Evolutionary conservation across 2,329 filamentous ascomycete species (phyloP), one percentile per base, ranked within the genome.

Genomic region (Aspergillus luchuensis): DNA sequence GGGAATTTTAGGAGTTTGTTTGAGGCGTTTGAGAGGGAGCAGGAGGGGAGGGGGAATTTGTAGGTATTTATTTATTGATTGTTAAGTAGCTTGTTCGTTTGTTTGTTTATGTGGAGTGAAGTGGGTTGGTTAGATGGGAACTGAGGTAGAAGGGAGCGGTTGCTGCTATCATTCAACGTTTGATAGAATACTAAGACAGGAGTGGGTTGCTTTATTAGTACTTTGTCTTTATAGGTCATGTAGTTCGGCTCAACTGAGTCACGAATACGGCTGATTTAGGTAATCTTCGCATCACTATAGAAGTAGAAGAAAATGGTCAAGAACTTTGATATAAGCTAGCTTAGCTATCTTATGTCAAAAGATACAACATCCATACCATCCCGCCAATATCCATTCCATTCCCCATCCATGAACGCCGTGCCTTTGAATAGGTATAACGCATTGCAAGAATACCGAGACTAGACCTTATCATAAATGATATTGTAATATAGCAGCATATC

Each of bases 1-100:
- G 92, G 92, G 1, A 96, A 97, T 76, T 96, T 97, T 79, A 96
- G 92, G 86, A 91, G 88, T 67, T 71, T 96, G 70, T 97, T 97
- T 71, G 92, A 97, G 82, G 92, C 92, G 0, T 95, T 97, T 76
- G 92, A 55, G 38, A 41, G 52, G 21, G 52, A 55, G 7, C 52
- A 55, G 52, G 52, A 23, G 23, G 17, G 10, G 23, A 55, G 52
- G 6, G 52, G 52, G 52, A 55, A 55, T 15, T 19, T 55, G 52
- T 55, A 54, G 52, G 25, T 28, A 8, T 3, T 28, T 0, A 1
- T 28, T 28, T 7, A 28, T 28, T 28, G 25, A 28, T 28, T 28
- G 25, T 0, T 28, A 33, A 10, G 30, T n/a, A n/a, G n/a, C n/a
- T n/a, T n/a, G n/a, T n/a, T n/a, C n/a, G n/a, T n/a, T n/a, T n/a